Conservation (phyloP, 805 yeast species). For the Ogataea pini region DNA sequence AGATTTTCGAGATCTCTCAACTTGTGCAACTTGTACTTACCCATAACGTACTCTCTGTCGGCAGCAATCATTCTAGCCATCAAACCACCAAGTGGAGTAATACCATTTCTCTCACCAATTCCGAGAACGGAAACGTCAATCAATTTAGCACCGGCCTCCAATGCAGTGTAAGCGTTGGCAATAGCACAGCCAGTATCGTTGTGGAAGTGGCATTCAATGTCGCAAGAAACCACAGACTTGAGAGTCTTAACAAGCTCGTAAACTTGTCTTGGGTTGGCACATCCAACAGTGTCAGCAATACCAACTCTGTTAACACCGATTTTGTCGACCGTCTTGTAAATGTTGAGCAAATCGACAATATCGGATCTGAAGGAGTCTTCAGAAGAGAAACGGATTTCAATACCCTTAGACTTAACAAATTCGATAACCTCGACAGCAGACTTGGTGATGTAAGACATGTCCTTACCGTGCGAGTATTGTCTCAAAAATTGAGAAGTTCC, state of each 20-base stretch:
- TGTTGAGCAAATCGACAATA: conserved; percentile 90
- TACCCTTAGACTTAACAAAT: conserved; percentile 94
- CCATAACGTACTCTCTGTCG: conserved; percentile 90
- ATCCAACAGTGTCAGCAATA: conserved; percentile 98
- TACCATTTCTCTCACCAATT: conserved; percentile 98
- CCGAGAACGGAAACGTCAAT: conserved; percentile 96
- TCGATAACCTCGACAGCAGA: conserved; percentile 96
- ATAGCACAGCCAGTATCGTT: conserved; percentile 99
- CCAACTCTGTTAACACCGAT: conserved; percentile 99
- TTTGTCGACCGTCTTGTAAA: conserved; percentile 94
- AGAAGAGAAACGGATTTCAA: conserved; percentile 94
- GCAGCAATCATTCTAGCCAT: conserved; percentile 99
- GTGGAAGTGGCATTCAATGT: conserved; percentile 98
- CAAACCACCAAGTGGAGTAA: conserved; percentile 94
- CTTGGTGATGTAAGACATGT: conserved; percentile 96
- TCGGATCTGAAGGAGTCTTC: conserved; percentile 98
- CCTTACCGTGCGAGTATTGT: conserved; percentile 96
- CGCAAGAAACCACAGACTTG: conserved; percentile 91
- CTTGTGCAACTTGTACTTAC: conserved; percentile 94
- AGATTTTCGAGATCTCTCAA: conserved; percentile 92
- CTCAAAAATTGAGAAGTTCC: conserved; percentile 96
- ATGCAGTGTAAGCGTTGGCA: conserved; percentile 97
- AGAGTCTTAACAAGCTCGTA: conserved; percentile 94
- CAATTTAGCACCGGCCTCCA: conserved; percentile 95
- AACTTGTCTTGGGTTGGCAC: conserved; percentile 99